Percentiles rank a stretch among this genome's conserved stretches.
Evolutionary conservation across 768 basidiomycete genomes (phyloP).

Genomic region (Fibroporia radiculosa): DNA sequence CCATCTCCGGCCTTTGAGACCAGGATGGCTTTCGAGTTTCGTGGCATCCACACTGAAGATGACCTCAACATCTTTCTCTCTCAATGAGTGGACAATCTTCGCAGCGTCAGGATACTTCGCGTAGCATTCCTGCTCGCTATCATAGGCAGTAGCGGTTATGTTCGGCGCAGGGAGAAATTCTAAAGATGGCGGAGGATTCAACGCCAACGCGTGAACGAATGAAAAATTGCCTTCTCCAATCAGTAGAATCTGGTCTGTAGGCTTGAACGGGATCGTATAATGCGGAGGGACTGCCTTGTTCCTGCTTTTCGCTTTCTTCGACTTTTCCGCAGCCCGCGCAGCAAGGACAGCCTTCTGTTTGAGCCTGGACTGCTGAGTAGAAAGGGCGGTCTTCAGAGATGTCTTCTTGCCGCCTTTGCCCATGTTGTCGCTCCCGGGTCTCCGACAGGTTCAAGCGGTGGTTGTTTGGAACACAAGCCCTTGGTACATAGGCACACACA

Average conservation of each 20-base stretch:
- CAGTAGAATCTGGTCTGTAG: slow-evolving; percentile 63
- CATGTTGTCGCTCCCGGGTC: too few relatives aligned
- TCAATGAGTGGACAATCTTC: slow-evolving; percentile 47
- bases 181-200: slow-evolving; percentile 36
- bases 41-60: slow-evolving; percentile 85
- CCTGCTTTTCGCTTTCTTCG: slow-evolving; percentile 30
- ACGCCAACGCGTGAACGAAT: slow-evolving; percentile 69
- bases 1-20: slow-evolving; percentile 57
- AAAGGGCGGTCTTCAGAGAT: slow-evolving; percentile 58
- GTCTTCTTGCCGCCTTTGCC: slow-evolving; percentile 33
- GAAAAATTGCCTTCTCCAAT: slow-evolving; percentile 97
- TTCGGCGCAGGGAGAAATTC: slow-evolving; percentile 52
- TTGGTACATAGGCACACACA: slow-evolving; percentile 12
- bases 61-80: slow-evolving; percentile 56
- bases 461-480: slow-evolving; percentile 20
- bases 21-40: slow-evolving; percentile 48
- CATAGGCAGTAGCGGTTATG: slow-evolving; percentile 81
- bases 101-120: slow-evolving; percentile 75
- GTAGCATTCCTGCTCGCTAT: slow-evolving; percentile 67
- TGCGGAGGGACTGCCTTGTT: slow-evolving; percentile 25
- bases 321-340: slow-evolving; percentile 42
- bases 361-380: slow-evolving; percentile 61
- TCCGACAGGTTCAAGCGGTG: too few relatives aligned
- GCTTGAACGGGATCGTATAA: slow-evolving; percentile 56
- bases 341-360: slow-evolving; percentile 46